phyloP scores from a whole-genome alignment of 225 moss, liverwort and hornwort genomes.

The Sphagnum contortum region DNA sequence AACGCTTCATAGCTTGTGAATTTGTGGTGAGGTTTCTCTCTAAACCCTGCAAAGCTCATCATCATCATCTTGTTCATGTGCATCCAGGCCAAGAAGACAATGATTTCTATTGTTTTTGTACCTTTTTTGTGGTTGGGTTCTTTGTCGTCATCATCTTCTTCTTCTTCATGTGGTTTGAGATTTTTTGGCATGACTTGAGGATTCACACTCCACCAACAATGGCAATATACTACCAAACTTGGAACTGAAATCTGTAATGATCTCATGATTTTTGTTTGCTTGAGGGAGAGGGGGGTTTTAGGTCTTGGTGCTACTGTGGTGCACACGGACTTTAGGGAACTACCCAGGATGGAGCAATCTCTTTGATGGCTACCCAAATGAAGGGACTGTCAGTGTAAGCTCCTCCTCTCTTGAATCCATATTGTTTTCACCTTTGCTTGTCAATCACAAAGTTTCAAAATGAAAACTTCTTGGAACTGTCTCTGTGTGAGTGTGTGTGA shows the following conservation, averaged over 20 bases:
- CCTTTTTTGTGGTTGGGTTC: too few species aligned
- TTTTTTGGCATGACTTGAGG: too few species aligned
- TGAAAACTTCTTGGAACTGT: neutral
- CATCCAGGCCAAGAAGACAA: too few species aligned
- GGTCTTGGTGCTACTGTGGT: slow-evolving; percentile 30
- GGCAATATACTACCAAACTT: neutral
- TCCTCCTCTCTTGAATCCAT: neutral
- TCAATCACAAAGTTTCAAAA: neutral
- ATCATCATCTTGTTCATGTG: too few species aligned
- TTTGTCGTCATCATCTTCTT: too few species aligned
- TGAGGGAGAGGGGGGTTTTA: neutral
- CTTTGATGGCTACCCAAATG: slow-evolving; percentile 24
- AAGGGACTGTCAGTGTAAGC: slow-evolving; percentile 40
- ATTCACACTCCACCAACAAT: too few species aligned
- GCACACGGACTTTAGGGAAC: slow-evolving; percentile 30
- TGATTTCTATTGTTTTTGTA: too few species aligned
- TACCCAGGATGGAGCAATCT: slow-evolving; percentile 35
- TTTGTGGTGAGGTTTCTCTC: slow-evolving; percentile 5
- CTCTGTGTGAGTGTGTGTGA: neutral
- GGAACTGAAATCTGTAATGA: neutral
- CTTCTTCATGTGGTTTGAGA: too few species aligned
- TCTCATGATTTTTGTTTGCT: neutral
- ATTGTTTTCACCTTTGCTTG: neutral
- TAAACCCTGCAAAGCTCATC: neutral
- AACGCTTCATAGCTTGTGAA: slow-evolving; percentile 2